These are phyloP conservation scores for Phytophthora cactorum DNA, from an alignment of 352 stramenopile genomes.

Conservation along the genomic window DNA sequence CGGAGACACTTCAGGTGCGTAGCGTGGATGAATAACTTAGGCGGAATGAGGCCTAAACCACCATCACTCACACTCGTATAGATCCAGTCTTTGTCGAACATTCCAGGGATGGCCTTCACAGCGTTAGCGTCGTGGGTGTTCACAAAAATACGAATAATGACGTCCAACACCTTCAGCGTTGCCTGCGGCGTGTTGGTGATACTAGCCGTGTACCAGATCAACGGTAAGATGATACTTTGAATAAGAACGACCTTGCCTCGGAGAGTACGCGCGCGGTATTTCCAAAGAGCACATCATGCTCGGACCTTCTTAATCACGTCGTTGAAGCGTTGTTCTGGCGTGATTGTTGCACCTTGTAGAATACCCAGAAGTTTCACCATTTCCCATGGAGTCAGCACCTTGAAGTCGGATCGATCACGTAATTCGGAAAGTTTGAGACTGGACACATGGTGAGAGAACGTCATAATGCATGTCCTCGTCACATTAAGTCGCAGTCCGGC, in stretches of 20 bases:
- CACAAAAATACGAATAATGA: neutral
- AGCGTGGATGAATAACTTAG: slow-evolving; percentile 1
- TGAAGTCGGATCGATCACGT: neutral
- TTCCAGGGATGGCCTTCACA: neutral
- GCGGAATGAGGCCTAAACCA: neutral
- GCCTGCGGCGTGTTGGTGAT: neutral
- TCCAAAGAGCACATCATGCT: neutral
- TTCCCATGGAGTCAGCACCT: neutral
- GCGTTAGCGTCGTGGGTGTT: neutral
- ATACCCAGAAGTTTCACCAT: neutral
- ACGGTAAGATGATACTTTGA: neutral
- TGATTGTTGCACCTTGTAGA: neutral
- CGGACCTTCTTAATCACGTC: neutral
- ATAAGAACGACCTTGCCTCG: neutral
- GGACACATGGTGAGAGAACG: neutral
- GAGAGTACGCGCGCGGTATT: neutral
- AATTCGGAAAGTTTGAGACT: neutral
- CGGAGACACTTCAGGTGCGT: neutral
- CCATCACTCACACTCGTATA: neutral
- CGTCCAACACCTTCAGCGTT: neutral
- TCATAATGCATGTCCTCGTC: slow-evolving; percentile 19
- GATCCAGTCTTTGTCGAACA: slow-evolving; percentile 4
- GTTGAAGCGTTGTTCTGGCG: neutral
- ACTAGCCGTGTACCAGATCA: slow-evolving; percentile 3
- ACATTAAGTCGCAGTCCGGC: slow-evolving; percentile 17